These are phyloP conservation scores for Pseudohalonectria lignicola DNA, from an alignment of 2,329 filamentous ascomycete species.

Conservation along the genomic window DNA sequence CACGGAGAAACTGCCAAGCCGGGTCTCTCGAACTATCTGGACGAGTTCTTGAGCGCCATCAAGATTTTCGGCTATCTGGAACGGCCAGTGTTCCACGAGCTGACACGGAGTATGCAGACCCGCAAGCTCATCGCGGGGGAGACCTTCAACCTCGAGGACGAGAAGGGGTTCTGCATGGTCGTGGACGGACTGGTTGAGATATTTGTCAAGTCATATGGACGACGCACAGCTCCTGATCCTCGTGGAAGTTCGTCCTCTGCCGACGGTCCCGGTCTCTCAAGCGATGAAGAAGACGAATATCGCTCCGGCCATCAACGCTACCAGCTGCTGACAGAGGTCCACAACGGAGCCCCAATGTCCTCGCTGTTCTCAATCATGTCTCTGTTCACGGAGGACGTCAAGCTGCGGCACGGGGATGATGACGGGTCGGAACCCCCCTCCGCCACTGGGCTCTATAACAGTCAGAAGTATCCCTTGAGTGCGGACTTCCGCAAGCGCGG, in stretches of 20 bases:
- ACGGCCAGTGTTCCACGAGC: constrained; percentile 91
- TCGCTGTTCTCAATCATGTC: constrained; percentile 96
- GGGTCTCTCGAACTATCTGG: constrained; percentile 88
- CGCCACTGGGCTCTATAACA: constrained; percentile 14
- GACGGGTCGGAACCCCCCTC: constrained; percentile 25
- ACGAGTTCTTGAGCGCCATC: constrained; percentile 96
- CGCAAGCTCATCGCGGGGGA: constrained; percentile 92
- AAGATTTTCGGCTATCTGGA: constrained; percentile 98
- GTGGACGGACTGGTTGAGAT: constrained; percentile 96
- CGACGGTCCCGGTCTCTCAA: constrained; percentile 23
- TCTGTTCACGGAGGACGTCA: constrained; percentile 90
- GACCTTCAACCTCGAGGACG: constrained; percentile 88
- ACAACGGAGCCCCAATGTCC: constrained; percentile 96
- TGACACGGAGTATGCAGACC: constrained; percentile 97
- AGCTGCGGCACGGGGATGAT: constrained; percentile 62
- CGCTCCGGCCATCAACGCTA: constrained; percentile 67
- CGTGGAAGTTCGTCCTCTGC: constrained; percentile 25
- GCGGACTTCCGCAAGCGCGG: constrained; percentile 18
- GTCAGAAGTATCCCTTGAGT: constrained; percentile 16
- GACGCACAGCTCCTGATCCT: neutral
- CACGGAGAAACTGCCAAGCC: constrained; percentile 85
- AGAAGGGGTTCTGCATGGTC: constrained; percentile 95
- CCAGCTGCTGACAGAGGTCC: constrained; percentile 90
- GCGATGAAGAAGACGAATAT: constrained; percentile 54
- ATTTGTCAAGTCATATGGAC: constrained; percentile 74